Evolutionary conservation across 306 rosid species (phyloP), one percentile per base, ranked within the genome.

Genomic region (Malus asiatica): DNA sequence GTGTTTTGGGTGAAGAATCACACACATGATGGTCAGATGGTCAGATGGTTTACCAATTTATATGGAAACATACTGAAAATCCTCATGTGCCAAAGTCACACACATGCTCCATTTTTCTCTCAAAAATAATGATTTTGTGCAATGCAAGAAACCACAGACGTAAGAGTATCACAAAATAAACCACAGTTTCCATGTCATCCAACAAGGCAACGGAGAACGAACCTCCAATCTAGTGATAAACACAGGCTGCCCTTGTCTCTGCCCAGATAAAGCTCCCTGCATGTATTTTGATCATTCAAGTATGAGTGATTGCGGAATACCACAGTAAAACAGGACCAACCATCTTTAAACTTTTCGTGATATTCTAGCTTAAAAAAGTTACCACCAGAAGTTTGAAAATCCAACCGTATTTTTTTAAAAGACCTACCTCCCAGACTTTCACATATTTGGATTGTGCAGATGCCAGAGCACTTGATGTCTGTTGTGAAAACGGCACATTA

Each of bases 241-340:
- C 59, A 89, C 93, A 35, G 99, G 98, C 52, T 90, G 97, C 67
- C 99, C 98, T 89, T 92, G 93, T 83, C 99, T 90, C 89, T 88
- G 99, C 27, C 99, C 99, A 60, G 91, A 89, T 87, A 95, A 85
- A 86, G 87, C 88, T 82, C 99, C 99, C 99, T 95, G 93, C 88
- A 87, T 65, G 59, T 60, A 69, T 82, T 42, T 78, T 78, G 70
- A 75, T 59, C 75, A 53, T 71, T 59, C 57, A 85, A 74, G 60
- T 27, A 77, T 40, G 68, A 74, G 72, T 70, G 30, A 83, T 59
- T 25, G 74, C 78, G 79, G 73, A 83, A 81, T 57, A 62, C 77
- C 59, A 78, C 44, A 53, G 55, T 32, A 58, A 81, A 69, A 20
- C 32, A 65, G 64, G 71, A 77, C 69, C 82, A 65, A 72, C 45